A percentile compares a stretch with the other conserved stretches of the same genome.
Conservation (phyloP, 2,329 filamentous ascomycete genomes). For the Elsinoe fawcettii region DNA sequence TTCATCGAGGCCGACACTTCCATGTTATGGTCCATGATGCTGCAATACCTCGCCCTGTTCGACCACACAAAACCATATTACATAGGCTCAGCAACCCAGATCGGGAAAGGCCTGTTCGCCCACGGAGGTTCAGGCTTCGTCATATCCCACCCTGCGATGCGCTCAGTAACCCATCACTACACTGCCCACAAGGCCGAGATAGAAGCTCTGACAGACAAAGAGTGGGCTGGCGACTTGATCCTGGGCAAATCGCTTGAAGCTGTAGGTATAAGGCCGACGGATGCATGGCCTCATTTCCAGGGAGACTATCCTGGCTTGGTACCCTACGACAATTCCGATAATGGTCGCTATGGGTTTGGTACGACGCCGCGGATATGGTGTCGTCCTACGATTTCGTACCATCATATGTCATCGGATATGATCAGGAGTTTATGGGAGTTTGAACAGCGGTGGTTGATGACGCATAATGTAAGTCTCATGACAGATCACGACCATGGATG, state of each 20-base stretch:
- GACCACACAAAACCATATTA: conserved; percentile 36
- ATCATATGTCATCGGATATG: conserved; percentile 21
- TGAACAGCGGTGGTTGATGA: conserved; percentile 24
- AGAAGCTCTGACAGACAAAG: conserved; percentile 22
- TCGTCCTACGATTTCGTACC: conserved; percentile 24
- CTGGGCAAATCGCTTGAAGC: conserved; percentile 24
- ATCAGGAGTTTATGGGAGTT: conserved; percentile 24
- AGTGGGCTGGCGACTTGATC: conserved; percentile 27
- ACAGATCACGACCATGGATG: no score
- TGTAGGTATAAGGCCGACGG: conserved; percentile 20
- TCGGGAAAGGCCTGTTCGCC: conserved; percentile 33
- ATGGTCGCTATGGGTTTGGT: neutral
- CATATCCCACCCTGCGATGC: conserved; percentile 35
- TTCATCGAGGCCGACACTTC: conserved; percentile 54
- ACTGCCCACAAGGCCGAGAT: conserved; percentile 30
- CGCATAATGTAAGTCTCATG: neutral
- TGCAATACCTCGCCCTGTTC: conserved; percentile 34
- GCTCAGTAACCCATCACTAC: conserved; percentile 31
- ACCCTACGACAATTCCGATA: conserved; percentile 17
- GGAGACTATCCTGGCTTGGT: conserved; percentile 27
- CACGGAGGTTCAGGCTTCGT: conserved; percentile 39
- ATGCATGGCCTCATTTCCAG: conserved; percentile 25
- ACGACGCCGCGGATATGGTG: conserved; percentile 22
- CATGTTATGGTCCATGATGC: conserved; percentile 42
- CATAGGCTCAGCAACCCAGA: conserved; percentile 32